A percentile compares a stretch with the other conserved stretches of the same genome.
These are phyloP conservation scores for Cryptococcus hybrid DNA, from an alignment of 1,284 basidiomycete species.

Conservation along the genomic window DNA sequence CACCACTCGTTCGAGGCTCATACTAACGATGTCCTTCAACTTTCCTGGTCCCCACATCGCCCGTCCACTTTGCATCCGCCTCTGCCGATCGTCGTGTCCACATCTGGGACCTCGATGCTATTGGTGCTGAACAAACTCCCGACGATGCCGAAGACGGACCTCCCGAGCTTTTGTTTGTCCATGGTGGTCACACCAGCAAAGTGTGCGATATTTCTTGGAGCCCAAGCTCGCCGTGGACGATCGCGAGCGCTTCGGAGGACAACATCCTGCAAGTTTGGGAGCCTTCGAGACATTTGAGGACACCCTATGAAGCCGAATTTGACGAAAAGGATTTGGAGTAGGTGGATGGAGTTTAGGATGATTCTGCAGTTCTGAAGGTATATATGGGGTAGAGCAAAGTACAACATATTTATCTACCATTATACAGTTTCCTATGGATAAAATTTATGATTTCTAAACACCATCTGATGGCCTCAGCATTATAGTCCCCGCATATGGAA, in stretches of 20 bases:
- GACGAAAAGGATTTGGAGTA: constrained; percentile 48
- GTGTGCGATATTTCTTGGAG: constrained; percentile 52
- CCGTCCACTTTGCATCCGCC: constrained; percentile 87
- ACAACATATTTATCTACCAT: not conserved
- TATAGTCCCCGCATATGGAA: not conserved
- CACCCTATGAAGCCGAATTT: constrained; percentile 46
- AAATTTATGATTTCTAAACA: not conserved
- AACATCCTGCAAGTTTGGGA: constrained; percentile 54
- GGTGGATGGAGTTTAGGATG: not conserved
- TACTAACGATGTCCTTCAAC: constrained; percentile 89
- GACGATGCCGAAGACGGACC: constrained; percentile 97
- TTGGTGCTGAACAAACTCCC: constrained; percentile 93
- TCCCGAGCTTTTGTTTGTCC: constrained; percentile 88
- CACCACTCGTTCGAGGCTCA: constrained; percentile 92
- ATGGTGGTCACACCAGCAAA: constrained; percentile 64
- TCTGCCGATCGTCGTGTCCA: constrained; percentile 91
- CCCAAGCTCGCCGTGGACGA: constrained; percentile 49
- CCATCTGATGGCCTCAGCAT: not conserved
- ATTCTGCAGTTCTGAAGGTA: not conserved
- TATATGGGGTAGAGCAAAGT: not conserved
- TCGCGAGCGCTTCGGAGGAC: constrained; percentile 54
- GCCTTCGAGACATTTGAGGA: constrained; percentile 51
- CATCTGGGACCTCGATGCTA: constrained; percentile 90
- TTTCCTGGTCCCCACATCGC: constrained; percentile 91
- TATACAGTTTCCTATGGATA: not conserved